phyloP scores from a whole-genome alignment of 495 filamentous ascomycete genomes.

The Ramalina intermedia region DNA sequence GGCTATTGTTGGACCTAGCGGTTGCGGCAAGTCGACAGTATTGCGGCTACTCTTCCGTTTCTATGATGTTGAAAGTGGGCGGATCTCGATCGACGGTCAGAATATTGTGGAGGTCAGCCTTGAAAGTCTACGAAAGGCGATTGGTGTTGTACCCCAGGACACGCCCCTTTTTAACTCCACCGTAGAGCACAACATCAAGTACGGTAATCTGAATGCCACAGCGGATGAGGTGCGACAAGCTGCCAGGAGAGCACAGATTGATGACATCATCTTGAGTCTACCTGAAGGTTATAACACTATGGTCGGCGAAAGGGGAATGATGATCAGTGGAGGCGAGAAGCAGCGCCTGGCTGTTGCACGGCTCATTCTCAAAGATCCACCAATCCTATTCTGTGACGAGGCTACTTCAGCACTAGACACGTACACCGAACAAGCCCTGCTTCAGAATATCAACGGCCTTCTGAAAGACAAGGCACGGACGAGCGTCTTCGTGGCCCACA shows the following conservation, averaged over 20 bases:
- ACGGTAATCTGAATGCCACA: constrained; percentile 73
- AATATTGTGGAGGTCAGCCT: constrained; percentile 73
- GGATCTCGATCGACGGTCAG: constrained; percentile 85
- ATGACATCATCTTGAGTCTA: constrained; percentile 62
- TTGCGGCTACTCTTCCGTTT: constrained; percentile 83
- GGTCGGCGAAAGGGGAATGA: constrained; percentile 92
- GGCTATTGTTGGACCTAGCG: constrained; percentile 86
- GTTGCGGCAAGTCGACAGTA: constrained; percentile 92
- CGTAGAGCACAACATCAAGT: constrained; percentile 87
- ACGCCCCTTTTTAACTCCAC: constrained; percentile 94
- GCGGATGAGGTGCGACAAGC: constrained; percentile 58
- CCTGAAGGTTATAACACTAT: constrained; percentile 83
- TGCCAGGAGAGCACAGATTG: constrained; percentile 67
- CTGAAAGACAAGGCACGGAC: constrained; percentile 77
- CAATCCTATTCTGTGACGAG: constrained; percentile 92
- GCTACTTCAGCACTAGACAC: constrained; percentile 93
- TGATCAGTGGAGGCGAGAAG: constrained; percentile 97
- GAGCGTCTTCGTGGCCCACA: constrained; percentile 86
- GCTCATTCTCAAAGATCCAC: constrained; percentile 80
- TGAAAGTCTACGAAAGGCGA: constrained; percentile 68
- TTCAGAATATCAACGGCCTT: constrained; percentile 90
- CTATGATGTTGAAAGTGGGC: constrained; percentile 78
- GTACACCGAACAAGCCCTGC: constrained; percentile 81
- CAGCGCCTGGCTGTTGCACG: constrained; percentile 81
- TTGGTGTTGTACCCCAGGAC: constrained; percentile 95